Percentiles rank a stretch among this genome's conserved stretches.
phyloP scores from a whole-genome alignment of 371 early-diverging fungal genomes.

The Mucor piriformis region DNA sequence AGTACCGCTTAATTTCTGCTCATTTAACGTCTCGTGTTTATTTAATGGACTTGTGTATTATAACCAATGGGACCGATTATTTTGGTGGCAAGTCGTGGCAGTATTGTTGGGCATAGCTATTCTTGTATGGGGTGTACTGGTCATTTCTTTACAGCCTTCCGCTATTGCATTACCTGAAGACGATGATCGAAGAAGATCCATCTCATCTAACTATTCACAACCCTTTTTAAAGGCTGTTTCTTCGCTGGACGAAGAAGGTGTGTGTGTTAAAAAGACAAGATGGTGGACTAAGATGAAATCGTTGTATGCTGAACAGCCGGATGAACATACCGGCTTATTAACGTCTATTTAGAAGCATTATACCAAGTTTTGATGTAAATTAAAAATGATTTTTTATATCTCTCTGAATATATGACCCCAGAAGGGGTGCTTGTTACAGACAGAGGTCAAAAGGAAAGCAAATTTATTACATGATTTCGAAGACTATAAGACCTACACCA shows the following conservation, averaged over 20 bases:
- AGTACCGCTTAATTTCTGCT: constrained; percentile 79
- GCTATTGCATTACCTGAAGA: not conserved
- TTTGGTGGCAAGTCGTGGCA: constrained; percentile 66
- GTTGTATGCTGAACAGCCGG: constrained; percentile 9
- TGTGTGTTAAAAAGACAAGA: constrained; percentile 1
- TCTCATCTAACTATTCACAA: constrained; percentile 15
- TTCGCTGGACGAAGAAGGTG: constrained; percentile 19
- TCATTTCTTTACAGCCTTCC: constrained; percentile 61
- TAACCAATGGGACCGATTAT: constrained; percentile 72
- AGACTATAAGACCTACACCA: no score
- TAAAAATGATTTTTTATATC: no score
- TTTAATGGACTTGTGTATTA: constrained; percentile 83
- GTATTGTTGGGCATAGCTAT: constrained; percentile 71
- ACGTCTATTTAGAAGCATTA: constrained; percentile 15
- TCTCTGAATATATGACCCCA: no score
- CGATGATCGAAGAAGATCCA: constrained; percentile 1
- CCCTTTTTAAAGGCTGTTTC: constrained; percentile 17
- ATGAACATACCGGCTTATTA: constrained; percentile 26
- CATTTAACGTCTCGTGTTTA: constrained; percentile 77
- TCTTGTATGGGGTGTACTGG: constrained; percentile 66
- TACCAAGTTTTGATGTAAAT: no score
- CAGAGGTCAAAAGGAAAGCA: no score
- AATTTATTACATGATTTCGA: no score
- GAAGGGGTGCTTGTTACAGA: no score
- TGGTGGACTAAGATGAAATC: constrained; percentile 27